Evolutionary conservation across 352 stramenopile species (phyloP), one percentile per base, ranked within the genome.

Genomic region (Ophiocytium majus): DNA sequence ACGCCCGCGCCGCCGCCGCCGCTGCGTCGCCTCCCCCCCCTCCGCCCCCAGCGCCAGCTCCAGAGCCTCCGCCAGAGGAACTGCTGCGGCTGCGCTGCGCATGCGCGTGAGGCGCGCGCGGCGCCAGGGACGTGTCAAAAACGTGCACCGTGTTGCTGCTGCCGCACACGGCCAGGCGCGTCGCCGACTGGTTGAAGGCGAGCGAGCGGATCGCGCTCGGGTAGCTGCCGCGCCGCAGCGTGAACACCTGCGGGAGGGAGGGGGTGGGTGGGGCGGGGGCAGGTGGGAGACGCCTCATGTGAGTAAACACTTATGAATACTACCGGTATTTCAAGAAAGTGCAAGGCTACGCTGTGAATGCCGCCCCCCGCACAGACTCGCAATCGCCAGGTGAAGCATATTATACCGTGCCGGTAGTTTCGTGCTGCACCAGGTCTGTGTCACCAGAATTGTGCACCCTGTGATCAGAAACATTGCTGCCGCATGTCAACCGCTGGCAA

Each of bases 81-180:
- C 49, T 10, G 75, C 31, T 81, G 75, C 31, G 10, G 64, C 36
- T 19, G 57, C 31, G 17, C 50, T 32, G 35, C 31, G 31, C 36
- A 50, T 10, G 37, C 76, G 33, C 66, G 23, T 9, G 23, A 79
- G 76, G 23, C 23, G 33, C n/a, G 32, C 36, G 76, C 28, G 33
- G 50, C 0, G 33, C 10, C 19, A 71, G 57, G 19, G 86, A 83
- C 0, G 91, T 64, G 32, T 88, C 81, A 78, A 91, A 91, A 31
- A 91, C 80, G 66, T 91, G 89, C 31, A 91, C 86, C 0, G 89
- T 91, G 28, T 86, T 82, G 50, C 81, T 89, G 49, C 80, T 86
- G 78, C 84, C 86, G 5, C 83, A 90, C 17, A 88, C 88, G 50
- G 87, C 88, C n/a, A 91, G 86, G 31, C 83, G 86, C 10, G 82